phyloP scores from a whole-genome alignment of 352 stramenopile species.

The Pythium folliculosum region DNA sequence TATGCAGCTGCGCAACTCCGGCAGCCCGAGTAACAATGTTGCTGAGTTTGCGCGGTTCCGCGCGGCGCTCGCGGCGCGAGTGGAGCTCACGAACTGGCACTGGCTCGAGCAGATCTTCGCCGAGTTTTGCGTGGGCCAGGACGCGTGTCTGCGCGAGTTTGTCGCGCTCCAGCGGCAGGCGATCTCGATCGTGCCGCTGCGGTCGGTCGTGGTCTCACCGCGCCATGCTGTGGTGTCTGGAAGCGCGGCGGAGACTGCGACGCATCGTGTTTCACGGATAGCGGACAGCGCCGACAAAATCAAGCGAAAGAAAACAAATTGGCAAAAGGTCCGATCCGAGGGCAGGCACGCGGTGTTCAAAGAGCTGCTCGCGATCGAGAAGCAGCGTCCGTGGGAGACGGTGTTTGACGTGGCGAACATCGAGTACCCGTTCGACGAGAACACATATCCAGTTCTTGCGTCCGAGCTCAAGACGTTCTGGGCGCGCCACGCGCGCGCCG shows the following conservation, averaged over 20 bases:
- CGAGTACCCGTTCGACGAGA: slow-evolving; percentile 19
- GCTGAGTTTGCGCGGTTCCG: background rate
- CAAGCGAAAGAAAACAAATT: background rate
- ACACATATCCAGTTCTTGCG: background rate
- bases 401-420: slow-evolving; percentile 18
- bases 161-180: slow-evolving; percentile 6
- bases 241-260: background rate
- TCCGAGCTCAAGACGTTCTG: slow-evolving; percentile 12
- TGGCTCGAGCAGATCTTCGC: slow-evolving; percentile 19
- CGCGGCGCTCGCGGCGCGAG: background rate
- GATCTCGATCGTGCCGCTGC: slow-evolving; percentile 14
- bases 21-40: no score
- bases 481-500: slow-evolving; percentile 7
- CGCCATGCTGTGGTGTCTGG: background rate
- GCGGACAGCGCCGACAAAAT: background rate
- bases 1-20: background rate
- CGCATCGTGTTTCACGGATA: background rate
- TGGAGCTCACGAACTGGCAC: slow-evolving; percentile 22
- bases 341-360: background rate
- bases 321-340: background rate
- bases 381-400: slow-evolving; percentile 13
- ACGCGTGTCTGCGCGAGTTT: slow-evolving; percentile 7
- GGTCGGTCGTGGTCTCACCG: background rate
- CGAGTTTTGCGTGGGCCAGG: slow-evolving; percentile 19
- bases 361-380: slow-evolving; percentile 4